Conservation (phyloP, 2,329 filamentous ascomycete species). For the Botryotinia convoluta region DNA sequence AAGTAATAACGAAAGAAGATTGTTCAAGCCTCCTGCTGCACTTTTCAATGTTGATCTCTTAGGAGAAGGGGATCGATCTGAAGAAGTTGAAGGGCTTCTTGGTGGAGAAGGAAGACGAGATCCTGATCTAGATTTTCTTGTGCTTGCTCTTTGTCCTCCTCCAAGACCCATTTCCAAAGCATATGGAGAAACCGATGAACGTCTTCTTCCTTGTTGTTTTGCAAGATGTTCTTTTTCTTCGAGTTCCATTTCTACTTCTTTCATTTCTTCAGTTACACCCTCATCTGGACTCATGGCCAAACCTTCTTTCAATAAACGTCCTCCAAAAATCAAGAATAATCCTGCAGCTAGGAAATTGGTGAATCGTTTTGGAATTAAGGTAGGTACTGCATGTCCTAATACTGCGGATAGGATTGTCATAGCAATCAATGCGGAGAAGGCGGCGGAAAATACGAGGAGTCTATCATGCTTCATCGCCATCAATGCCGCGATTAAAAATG, state of each 20-base stretch:
- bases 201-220: conserved; percentile 61
- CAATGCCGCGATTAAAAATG: conserved; percentile 90
- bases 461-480: conserved; percentile 99
- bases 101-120: conserved; percentile 77
- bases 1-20: conserved; percentile 81
- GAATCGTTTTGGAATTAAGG: conserved; percentile 83
- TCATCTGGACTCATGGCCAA: conserved; percentile 85
- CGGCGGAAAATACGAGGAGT: conserved; percentile 88
- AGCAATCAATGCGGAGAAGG: conserved; percentile 83
- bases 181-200: conserved; percentile 70
- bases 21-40: conserved; percentile 66
- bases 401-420: conserved; percentile 96
- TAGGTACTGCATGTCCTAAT: conserved; percentile 86
- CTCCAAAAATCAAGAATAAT: conserved; percentile 87
- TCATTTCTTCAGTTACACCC: conserved; percentile 94
- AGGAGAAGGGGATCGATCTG: conserved; percentile 49
- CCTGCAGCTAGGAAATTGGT: conserved; percentile 83
- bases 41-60: conserved; percentile 45
- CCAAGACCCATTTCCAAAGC: conserved; percentile 76
- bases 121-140: conserved; percentile 68
- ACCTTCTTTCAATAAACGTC: conserved; percentile 79
- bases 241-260: conserved; percentile 90
- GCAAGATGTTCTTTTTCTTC: conserved; percentile 86
- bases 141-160: conserved; percentile 47
- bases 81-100: conserved; percentile 75